Conservation (phyloP, 1,139 yeast genomes). For the Candida sp. region DNA sequence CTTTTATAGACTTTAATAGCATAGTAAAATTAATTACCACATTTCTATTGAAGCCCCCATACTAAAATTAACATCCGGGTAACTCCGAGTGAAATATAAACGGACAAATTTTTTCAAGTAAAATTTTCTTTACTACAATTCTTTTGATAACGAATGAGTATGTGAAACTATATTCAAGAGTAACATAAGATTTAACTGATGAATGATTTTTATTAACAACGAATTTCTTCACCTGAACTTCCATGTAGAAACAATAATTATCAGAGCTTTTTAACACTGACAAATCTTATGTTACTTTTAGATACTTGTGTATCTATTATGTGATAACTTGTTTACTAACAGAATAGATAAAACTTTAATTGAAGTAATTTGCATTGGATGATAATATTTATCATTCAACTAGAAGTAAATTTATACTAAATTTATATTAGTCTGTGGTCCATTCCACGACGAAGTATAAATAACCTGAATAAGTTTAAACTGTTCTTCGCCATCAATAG, state of each 20-base stretch:
- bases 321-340: slow-evolving; percentile 1
- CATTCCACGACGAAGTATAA: too few relatives aligned
- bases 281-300: neutral
- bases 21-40: too few relatives aligned
- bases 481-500: too few relatives aligned
- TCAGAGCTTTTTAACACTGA: slow-evolving; percentile 77
- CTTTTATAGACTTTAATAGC: too few relatives aligned
- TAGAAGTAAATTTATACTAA: too few relatives aligned
- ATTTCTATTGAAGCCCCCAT: neutral
- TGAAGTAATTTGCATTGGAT: neutral
- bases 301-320: neutral
- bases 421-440: too few relatives aligned
- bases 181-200: slow-evolving; percentile 20
- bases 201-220: slow-evolving; percentile 41
- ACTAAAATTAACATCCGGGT: neutral
- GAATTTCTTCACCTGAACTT: slow-evolving; percentile 69
- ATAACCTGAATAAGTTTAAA: too few relatives aligned
- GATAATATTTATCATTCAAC: too few relatives aligned
- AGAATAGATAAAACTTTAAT: neutral
- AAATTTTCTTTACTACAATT: neutral
- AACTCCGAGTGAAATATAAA: neutral
- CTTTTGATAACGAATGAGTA: neutral
- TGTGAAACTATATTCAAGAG: neutral
- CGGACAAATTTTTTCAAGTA: neutral
- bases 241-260: slow-evolving; percentile 51